Evolutionary conservation across 495 filamentous ascomycete genomes (phyloP).

Genomic region (Aeminium ludgeri): DNA sequence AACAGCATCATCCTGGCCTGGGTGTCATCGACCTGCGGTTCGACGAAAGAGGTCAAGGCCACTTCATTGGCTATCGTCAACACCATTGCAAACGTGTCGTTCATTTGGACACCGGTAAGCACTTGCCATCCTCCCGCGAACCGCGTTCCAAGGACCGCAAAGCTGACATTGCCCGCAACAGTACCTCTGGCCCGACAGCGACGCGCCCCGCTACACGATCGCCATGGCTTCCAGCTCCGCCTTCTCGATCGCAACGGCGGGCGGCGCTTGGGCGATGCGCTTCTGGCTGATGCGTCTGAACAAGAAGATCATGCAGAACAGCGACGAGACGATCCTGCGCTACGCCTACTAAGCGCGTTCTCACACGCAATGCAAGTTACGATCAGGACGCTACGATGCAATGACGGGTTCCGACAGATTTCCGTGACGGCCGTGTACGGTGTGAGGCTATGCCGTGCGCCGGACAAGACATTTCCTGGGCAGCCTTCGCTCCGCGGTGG

Average conservation of each 20-base stretch:
- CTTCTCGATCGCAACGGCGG: conserved; percentile 26
- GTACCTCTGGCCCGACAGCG: conserved; percentile 37
- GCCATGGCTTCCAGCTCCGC: conserved; percentile 33
- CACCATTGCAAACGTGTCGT: conserved; percentile 36
- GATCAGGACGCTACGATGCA: too few relatives aligned
- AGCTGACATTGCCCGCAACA: conserved; percentile 16
- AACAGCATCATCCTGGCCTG: conserved; percentile 37
- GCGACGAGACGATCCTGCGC: conserved; percentile 2
- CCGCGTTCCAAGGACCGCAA: too few relatives aligned
- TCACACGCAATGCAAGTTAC: too few relatives aligned
- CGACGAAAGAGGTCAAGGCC: conserved; percentile 32
- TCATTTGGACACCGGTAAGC: conserved; percentile 34
- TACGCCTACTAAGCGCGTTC: neutral
- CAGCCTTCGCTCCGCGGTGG: too few relatives aligned
- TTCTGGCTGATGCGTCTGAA: conserved; percentile 33
- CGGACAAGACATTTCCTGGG: too few relatives aligned
- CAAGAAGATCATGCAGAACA: conserved; percentile 28
- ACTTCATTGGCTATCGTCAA: conserved; percentile 38
- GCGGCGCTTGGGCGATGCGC: conserved; percentile 29
- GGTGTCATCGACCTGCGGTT: conserved; percentile 36
- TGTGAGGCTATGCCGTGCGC: too few relatives aligned
- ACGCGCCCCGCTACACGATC: conserved; percentile 32
- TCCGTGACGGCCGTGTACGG: too few relatives aligned
- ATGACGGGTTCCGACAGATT: too few relatives aligned
- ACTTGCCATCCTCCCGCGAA: conserved; percentile 3